Evolutionary conservation across 176 grass and related monocot species (phyloP).

Genomic region (Zizania latifolia): DNA sequence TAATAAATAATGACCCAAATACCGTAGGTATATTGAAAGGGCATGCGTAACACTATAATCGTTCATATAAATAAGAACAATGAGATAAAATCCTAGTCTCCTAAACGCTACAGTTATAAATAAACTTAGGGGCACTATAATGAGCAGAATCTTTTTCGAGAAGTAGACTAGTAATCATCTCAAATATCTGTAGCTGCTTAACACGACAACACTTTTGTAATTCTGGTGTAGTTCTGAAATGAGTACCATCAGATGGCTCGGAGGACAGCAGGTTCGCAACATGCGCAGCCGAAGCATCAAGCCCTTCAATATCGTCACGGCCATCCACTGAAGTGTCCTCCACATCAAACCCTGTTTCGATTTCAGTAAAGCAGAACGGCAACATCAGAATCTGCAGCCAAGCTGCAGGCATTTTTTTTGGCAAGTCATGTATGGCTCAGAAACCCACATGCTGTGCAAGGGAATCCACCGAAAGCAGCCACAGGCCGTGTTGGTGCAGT

Average conservation of each 20-base stretch:
- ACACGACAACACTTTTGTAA: too few species aligned
- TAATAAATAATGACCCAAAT: too few species aligned
- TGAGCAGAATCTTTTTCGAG: too few species aligned
- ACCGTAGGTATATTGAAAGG: too few species aligned
- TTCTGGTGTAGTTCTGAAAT: background rate
- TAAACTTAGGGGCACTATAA: too few species aligned
- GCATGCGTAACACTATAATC: too few species aligned
- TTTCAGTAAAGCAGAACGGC: background rate
- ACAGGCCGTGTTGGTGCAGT: conserved; percentile 83
- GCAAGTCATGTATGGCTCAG: conserved; percentile 7
- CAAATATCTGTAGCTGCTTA: too few species aligned
- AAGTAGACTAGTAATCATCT: too few species aligned
- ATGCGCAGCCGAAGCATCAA: conserved; percentile 74
- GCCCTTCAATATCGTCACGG: conserved; percentile 70
- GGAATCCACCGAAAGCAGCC: conserved; percentile 83
- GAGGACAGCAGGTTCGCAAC: conserved; percentile 79
- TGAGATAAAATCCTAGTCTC: too few species aligned
- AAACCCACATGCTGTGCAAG: conserved; percentile 91
- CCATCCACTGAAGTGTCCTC: conserved; percentile 71
- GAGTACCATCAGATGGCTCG: conserved; percentile 81
- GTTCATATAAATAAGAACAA: too few species aligned
- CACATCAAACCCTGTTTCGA: conserved; percentile 74
- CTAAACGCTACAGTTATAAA: too few species aligned
- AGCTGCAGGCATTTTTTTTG: background rate
- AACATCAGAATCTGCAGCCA: conserved; percentile 18